A percentile compares a stretch with the other conserved stretches of the same genome.
These are phyloP conservation scores for Termitomyces sp. DNA, from an alignment of 768 basidiomycete species.

Conservation along the genomic window DNA sequence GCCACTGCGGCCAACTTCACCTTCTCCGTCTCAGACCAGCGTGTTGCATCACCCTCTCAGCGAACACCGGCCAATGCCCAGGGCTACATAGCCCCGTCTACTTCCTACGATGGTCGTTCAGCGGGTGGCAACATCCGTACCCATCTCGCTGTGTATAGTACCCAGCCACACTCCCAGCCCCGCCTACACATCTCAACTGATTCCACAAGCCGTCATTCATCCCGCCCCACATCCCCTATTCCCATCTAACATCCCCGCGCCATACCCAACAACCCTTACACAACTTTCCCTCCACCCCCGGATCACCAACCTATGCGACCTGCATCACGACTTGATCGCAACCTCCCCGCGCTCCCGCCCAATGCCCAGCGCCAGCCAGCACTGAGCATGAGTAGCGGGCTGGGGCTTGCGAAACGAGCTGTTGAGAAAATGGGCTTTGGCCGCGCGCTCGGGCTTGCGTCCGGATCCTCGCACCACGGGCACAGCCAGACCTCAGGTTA, in stretches of 20 bases:
- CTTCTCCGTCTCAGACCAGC: slow-evolving; percentile 30
- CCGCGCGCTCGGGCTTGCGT: slow-evolving; percentile 50
- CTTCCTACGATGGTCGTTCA: slow-evolving; percentile 25
- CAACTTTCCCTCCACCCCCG: slow-evolving; percentile 10
- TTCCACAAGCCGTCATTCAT: slow-evolving; percentile 17
- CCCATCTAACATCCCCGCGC: slow-evolving; percentile 6
- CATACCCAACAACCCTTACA: slow-evolving; percentile 10
- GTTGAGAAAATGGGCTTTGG: slow-evolving; percentile 65
- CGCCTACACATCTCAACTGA: slow-evolving; percentile 29
- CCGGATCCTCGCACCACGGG: slow-evolving; percentile 29
- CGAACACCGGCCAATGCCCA: slow-evolving; percentile 31
- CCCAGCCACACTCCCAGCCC: slow-evolving; percentile 3
- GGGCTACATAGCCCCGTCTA: slow-evolving; percentile 38
- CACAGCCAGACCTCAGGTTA: slow-evolving; percentile 30
- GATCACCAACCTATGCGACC: slow-evolving; percentile 8
- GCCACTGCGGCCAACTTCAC: slow-evolving; percentile 29
- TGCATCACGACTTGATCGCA: slow-evolving; percentile 16
- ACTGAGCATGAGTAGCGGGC: slow-evolving; percentile 65
- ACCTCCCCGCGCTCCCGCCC: slow-evolving; percentile 17
- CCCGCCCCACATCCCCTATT: slow-evolving; percentile 13
- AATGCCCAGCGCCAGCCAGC: slow-evolving; percentile 48
- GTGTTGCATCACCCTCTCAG: slow-evolving; percentile 31
- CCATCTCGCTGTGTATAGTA: slow-evolving; percentile 33
- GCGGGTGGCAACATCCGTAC: slow-evolving; percentile 42
- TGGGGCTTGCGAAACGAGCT: slow-evolving; percentile 72